Percentiles rank a stretch among this genome's conserved stretches.
Evolutionary conservation across 495 filamentous ascomycete genomes (phyloP).

Genomic region (Podospora pseudocomata): DNA sequence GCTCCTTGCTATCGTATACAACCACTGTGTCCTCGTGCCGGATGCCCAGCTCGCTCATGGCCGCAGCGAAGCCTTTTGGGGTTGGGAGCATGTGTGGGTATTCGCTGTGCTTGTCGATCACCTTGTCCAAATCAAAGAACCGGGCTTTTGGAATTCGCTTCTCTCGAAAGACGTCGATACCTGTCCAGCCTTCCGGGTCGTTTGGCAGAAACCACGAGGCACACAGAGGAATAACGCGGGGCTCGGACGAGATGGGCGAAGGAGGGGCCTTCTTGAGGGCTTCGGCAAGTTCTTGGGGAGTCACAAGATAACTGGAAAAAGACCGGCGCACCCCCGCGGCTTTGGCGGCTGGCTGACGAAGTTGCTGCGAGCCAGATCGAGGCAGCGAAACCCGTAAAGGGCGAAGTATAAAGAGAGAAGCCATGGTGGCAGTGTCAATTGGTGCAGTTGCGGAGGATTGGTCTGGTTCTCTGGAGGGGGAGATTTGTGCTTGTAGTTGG

Average conservation of each 20-base stretch:
- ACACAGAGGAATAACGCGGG: conserved; percentile 81
- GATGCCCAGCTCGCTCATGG: conserved; percentile 86
- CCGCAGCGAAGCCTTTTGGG: conserved; percentile 71
- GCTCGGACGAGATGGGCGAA: conserved; percentile 67
- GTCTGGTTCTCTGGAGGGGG: not conserved
- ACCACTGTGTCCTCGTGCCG: conserved; percentile 81
- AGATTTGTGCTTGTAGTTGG: not conserved
- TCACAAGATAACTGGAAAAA: conserved; percentile 78
- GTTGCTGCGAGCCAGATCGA: conserved; percentile 22
- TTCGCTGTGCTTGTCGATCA: conserved; percentile 80
- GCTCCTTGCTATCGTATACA: conserved; percentile 83
- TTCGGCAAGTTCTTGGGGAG: conserved; percentile 72
- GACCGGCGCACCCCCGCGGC: conserved; percentile 34
- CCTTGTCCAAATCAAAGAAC: conserved; percentile 94
- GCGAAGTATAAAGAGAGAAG: conserved; percentile 34
- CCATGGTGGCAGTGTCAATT: conserved; percentile 34
- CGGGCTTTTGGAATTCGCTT: conserved; percentile 78
- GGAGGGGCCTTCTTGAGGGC: conserved; percentile 75
- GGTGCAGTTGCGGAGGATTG: not conserved
- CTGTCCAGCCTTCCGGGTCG: conserved; percentile 65
- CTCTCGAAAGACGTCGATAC: conserved; percentile 68
- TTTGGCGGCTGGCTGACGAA: conserved; percentile 17
- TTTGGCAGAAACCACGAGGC: conserved; percentile 97
- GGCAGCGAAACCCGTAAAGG: conserved; percentile 36
- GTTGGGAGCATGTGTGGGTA: conserved; percentile 97